phyloP scores from a whole-genome alignment of 192 early-diverging fungal genomes.

The Obelidium mucronatum region DNA sequence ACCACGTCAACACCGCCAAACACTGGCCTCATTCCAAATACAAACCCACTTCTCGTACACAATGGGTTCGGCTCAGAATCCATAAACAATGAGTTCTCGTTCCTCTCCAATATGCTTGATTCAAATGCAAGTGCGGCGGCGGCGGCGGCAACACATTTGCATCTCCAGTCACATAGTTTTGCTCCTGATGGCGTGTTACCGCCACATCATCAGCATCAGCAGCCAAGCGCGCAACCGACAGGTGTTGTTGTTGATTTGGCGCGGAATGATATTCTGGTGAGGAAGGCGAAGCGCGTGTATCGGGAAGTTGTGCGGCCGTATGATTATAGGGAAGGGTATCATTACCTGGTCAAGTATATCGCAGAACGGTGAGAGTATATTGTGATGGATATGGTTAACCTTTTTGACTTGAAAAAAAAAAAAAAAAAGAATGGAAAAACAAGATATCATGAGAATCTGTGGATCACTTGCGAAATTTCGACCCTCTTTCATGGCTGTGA shows the following conservation, averaged over 20 bases:
- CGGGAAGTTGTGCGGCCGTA: slow-evolving; percentile 80
- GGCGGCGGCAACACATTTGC: slow-evolving; percentile 45
- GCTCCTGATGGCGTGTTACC: slow-evolving; percentile 3
- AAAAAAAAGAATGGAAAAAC: slow-evolving; percentile 90
- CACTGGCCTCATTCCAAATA: slow-evolving; percentile 2
- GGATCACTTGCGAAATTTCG: slow-evolving; percentile 87
- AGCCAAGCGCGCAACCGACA: slow-evolving; percentile 24
- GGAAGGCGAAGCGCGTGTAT: slow-evolving; percentile 75
- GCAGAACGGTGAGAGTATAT: slow-evolving; percentile 68
- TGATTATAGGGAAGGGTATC: slow-evolving; percentile 93
- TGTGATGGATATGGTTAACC: background rate
- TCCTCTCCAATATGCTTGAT: slow-evolving; percentile 87
- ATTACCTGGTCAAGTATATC: slow-evolving; percentile 86
- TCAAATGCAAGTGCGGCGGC: slow-evolving; percentile 53
- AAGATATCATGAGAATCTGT: slow-evolving; percentile 89
- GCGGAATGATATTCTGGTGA: background rate
- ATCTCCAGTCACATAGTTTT: background rate
- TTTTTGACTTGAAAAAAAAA: slow-evolving; percentile 30
- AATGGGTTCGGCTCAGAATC: slow-evolving; percentile 86
- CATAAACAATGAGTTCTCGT: slow-evolving; percentile 87
- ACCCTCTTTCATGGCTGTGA: slow-evolving; percentile 90
- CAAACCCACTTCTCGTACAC: slow-evolving; percentile 47
- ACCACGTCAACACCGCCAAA: background rate
- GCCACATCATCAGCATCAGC: slow-evolving; percentile 8
- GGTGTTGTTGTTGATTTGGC: background rate